Percentiles rank a stretch among this genome's conserved stretches.
Evolutionary conservation across 2,329 filamentous ascomycete species (phyloP).

Genomic region (Helotiales sp.): DNA sequence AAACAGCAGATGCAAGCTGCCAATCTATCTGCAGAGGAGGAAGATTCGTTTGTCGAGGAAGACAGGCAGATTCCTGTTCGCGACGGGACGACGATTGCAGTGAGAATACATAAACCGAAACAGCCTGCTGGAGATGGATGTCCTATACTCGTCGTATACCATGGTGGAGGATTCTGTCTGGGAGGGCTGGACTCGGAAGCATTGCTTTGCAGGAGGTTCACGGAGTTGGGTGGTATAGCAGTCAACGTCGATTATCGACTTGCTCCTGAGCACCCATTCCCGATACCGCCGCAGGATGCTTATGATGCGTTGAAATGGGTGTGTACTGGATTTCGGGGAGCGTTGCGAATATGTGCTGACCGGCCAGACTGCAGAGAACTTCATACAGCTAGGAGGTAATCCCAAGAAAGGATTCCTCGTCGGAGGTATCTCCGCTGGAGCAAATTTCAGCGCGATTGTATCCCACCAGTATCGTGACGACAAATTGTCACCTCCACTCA

Average conservation of each 20-base stretch:
- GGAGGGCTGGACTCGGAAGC: slow-evolving; percentile 38
- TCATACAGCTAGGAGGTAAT: slow-evolving; percentile 40
- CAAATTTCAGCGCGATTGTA: slow-evolving; percentile 40
- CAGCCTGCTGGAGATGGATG: slow-evolving; percentile 19
- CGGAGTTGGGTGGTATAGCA: slow-evolving; percentile 39
- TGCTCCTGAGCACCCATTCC: slow-evolving; percentile 48
- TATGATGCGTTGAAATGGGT: slow-evolving; percentile 49
- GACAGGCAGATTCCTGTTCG: slow-evolving; percentile 26
- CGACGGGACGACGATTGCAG: slow-evolving; percentile 24
- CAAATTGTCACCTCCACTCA: slow-evolving; percentile 43
- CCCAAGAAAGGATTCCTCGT: slow-evolving; percentile 47
- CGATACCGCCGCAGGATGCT: slow-evolving; percentile 42
- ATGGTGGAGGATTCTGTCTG: slow-evolving; percentile 39
- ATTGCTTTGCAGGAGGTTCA: slow-evolving; percentile 35
- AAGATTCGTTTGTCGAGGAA: slow-evolving; percentile 20
- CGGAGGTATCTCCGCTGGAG: slow-evolving; percentile 49
- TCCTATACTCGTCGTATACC: slow-evolving; percentile 38
- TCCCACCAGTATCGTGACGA: slow-evolving; percentile 43
- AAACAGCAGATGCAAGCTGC: slow-evolving; percentile 2
- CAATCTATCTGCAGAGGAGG: not conserved
- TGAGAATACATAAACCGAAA: slow-evolving; percentile 26
- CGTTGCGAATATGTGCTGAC: not conserved
- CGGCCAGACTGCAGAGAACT: slow-evolving; percentile 37
- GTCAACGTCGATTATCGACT: slow-evolving; percentile 46
- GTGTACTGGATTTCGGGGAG: not conserved